phyloP scores from a whole-genome alignment of 2,329 filamentous ascomycete species.

The Mycogone perniciosa region DNA sequence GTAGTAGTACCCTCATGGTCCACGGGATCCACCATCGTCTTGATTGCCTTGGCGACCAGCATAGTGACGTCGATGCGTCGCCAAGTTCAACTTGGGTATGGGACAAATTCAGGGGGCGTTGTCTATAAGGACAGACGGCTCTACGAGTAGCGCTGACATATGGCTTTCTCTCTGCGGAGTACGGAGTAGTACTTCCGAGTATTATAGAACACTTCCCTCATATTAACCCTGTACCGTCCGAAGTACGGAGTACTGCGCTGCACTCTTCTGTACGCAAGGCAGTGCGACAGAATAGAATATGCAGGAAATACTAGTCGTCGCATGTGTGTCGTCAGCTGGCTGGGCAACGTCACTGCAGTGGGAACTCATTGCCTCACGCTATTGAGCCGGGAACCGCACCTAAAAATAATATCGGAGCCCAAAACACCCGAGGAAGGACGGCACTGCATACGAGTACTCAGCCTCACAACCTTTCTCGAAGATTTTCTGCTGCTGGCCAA shows the following conservation, averaged over 20 bases:
- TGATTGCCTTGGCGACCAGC: conserved; percentile 10
- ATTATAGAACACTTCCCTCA: neutral
- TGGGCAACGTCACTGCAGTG: neutral
- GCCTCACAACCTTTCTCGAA: neutral
- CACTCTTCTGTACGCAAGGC: too few species aligned
- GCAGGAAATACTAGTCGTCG: neutral
- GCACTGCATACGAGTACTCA: neutral
- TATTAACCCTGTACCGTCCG: neutral
- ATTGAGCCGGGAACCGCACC: neutral
- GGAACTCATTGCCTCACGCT: neutral
- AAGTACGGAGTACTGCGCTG: too few species aligned
- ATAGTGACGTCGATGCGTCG: conserved; percentile 10
- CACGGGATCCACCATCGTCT: neutral
- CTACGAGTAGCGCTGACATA: neutral
- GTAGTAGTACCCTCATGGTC: neutral
- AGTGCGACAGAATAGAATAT: neutral
- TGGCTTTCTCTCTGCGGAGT: too few species aligned
- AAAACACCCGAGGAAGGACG: neutral
- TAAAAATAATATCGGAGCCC: neutral
- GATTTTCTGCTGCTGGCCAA: neutral
- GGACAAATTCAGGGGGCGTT: conserved; percentile 1
- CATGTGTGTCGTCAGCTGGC: neutral
- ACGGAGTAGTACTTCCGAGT: too few species aligned
- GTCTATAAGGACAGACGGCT: neutral
- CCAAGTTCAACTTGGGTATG: neutral